Conservation (phyloP, 2,329 filamentous ascomycete genomes). For the Byssothecium circinans region DNA sequence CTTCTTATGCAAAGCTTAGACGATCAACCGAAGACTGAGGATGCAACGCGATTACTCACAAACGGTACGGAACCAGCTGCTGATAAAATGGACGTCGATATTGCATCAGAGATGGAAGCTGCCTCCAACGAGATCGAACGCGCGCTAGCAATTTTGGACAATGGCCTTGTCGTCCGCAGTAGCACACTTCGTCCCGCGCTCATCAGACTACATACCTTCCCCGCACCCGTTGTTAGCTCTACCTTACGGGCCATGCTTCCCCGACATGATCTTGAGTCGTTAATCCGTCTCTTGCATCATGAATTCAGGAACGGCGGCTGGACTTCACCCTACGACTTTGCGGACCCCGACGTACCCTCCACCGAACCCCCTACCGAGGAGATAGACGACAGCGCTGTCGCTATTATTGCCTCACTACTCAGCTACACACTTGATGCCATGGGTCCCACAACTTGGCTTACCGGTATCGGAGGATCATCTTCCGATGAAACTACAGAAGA, state of each 20-base stretch:
- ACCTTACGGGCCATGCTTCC: constrained; percentile 65
- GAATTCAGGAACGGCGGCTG: constrained; percentile 75
- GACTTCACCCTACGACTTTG: constrained; percentile 71
- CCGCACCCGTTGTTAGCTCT: constrained; percentile 61
- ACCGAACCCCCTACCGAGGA: constrained; percentile 47
- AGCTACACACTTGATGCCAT: constrained; percentile 75
- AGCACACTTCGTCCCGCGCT: constrained; percentile 69
- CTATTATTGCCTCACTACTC: constrained; percentile 70
- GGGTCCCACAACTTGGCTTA: constrained; percentile 72
- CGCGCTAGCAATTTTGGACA: constrained; percentile 67
- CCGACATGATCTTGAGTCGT: constrained; percentile 68
- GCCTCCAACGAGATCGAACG: constrained; percentile 62
- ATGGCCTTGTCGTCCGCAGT: constrained; percentile 64
- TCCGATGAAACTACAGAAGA: constrained; percentile 60
- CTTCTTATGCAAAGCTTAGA: constrained; percentile 71
- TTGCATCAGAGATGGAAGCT: constrained; percentile 44
- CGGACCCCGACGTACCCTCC: constrained; percentile 44
- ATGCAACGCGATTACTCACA: constrained; percentile 46
- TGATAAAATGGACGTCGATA: constrained; percentile 37
- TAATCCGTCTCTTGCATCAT: constrained; percentile 72
- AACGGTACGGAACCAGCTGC: constrained; percentile 28
- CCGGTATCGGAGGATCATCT: constrained; percentile 51
- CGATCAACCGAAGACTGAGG: constrained; percentile 31
- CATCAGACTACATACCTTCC: constrained; percentile 68
- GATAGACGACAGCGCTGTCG: constrained; percentile 68